Evolutionary conservation across 78 protist genomes (phyloP), one percentile per base, ranked within the genome.

Genomic region (Monosiga brevicollis): DNA sequence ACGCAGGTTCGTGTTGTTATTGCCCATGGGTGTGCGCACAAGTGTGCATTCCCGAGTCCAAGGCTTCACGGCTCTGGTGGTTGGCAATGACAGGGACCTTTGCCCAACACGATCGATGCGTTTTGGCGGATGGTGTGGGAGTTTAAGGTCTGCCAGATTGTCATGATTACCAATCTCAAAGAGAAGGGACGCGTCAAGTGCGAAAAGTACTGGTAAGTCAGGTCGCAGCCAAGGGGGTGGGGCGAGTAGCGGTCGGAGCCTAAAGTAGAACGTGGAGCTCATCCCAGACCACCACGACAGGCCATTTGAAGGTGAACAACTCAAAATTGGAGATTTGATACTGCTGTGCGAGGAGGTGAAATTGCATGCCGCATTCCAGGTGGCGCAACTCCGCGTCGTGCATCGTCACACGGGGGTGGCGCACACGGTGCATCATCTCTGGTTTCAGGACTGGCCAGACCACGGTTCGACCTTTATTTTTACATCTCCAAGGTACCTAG

Each of bases 121-220:
- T 76, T 76, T n/a, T 76, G 80, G 80, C 62, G 24, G 55, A 76
- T 76, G 80, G 29, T 76, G 15, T 40, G 11, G 38, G 62, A 76
- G 55, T 54, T 26, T 3, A 37, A 76, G 62, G 10, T 15, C 24
- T 54, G 55, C 34, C 35, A 40, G 23, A 40, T 76, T 40, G 80
- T 76, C 49, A 76, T 40, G 55, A 40, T 36, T 32, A 76, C 80
- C 29, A 76, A 76, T 55, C 71, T 55, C 34, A 23, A 11, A 23
- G 34, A 55, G 71, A 55, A 55, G 71, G 11, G 11, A 22, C 22
- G 71, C 36, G 36, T 22, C 77, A 76, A 76, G 54, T 76, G 80
- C 80, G 80, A 10, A 1, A 37, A 76, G 55, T 76, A 76, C 80
- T 76, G 80, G 80, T 54, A 42, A 2, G 80, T 40, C 54, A 26